Evolutionary conservation across 805 yeast species (phyloP), one percentile per base, ranked within the genome.

Genomic region (Kodamaea hsintzibuensis): DNA sequence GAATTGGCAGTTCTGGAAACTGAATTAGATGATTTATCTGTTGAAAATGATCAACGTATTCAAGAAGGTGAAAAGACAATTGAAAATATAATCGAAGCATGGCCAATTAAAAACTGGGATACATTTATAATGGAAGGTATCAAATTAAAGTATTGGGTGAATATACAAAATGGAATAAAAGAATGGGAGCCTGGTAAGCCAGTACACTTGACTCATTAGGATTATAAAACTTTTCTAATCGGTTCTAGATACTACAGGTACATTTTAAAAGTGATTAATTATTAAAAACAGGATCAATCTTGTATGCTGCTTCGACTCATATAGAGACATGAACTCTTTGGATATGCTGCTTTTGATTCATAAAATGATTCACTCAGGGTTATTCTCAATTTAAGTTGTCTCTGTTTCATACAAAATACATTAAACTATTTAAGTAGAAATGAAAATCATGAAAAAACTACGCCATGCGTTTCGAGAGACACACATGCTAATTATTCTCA

Each of bases 71-170:
- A 81, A 54, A 55, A 61, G 1, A 62, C 55, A 7, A 70, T 93
- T 49, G 77, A 77, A 2, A 58, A 67, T 6, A 77, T 86, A 1
- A 82, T 86, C 60, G 55, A 59, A 1, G 58, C 75, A n/a, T 47
- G 53, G 51, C 65, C 66, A 1, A 54, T 70, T 3, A 14, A 45
- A 12, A 78, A 85, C 47, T 83, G 84, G 74, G 82, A 83, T 9
- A 62, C 68, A 0, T 87, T 93, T 12, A 84, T 87, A 49, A 70
- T 79, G 51, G 84, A 84, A 55, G 86, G 96, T 0, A 82, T 91
- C 19, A 82, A 81, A 58, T 72, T 93, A 57, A 89, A 89, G 67
- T 93, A 91, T 66, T 91, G 97, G 96, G 77, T 78, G 48, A 92
- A 89, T 64, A 83, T 93, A 35, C 82, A 82, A 48, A 80, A 80